These are phyloP conservation scores for Klebsormidium nitens DNA, from an alignment of 139 green algal species.

Conservation along the genomic window DNA sequence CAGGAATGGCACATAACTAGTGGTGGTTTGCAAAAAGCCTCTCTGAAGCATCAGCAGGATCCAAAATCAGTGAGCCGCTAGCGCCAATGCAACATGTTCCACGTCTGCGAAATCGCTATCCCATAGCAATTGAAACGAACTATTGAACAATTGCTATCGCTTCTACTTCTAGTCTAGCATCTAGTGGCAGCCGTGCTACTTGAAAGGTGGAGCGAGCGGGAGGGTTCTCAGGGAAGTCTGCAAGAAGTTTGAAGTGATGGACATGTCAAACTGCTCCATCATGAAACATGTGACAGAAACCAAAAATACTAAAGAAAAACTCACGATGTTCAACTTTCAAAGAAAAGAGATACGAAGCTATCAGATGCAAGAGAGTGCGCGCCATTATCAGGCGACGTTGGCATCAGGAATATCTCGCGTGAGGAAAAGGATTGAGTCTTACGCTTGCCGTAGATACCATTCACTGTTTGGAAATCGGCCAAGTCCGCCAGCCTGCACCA, in stretches of 20 bases:
- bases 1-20: too few relatives aligned
- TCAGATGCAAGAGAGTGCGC: not conserved
- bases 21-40: too few relatives aligned
- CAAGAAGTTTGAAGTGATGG: not conserved
- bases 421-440: constrained; percentile 1
- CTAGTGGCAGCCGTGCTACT: constrained; percentile 31
- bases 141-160: too few relatives aligned
- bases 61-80: too few relatives aligned
- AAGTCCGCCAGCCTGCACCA: constrained; percentile 69
- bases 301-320: not conserved
- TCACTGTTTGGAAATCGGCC: constrained; percentile 85
- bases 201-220: constrained; percentile 34
- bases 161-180: constrained; percentile 33
- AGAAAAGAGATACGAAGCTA: not conserved
- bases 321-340: not conserved
- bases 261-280: not conserved
- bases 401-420: not conserved
- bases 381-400: not conserved
- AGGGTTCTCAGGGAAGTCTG: constrained; percentile 19
- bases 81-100: too few relatives aligned
- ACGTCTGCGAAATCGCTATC: too few relatives aligned
- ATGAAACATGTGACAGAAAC: not conserved
- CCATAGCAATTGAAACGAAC: too few relatives aligned
- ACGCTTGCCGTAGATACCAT: constrained; percentile 70
- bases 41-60: too few relatives aligned